Conservation (phyloP, 1,284 basidiomycete species). For the Moniliophthora roreri region DNA sequence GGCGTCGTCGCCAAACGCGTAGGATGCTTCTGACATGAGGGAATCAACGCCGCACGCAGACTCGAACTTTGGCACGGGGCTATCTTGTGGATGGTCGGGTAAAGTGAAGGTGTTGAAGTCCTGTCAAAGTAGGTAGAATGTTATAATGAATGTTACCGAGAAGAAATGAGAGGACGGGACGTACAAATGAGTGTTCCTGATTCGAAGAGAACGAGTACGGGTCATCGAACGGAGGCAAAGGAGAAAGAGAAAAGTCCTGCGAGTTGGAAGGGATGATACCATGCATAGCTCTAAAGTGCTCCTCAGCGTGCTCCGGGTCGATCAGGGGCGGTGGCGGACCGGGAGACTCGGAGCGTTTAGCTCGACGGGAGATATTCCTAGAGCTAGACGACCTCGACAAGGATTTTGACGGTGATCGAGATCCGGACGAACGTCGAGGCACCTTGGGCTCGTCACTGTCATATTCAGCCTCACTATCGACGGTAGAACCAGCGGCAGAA, state of each 20-base stretch:
- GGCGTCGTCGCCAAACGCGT: conserved; percentile 15
- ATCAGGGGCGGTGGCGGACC: conserved; percentile 7
- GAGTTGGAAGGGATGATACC: not conserved
- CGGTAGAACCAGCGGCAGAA: not conserved
- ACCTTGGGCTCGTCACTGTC: not conserved
- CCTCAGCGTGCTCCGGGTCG: conserved; percentile 5
- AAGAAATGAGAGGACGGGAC: conserved; percentile 24
- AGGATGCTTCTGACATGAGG: conserved; percentile 7
- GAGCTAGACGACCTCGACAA: not conserved
- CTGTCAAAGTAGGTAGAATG: conserved; percentile 17
- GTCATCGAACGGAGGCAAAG: not conserved
- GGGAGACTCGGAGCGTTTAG: conserved; percentile 7
- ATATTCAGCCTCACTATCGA: not conserved
- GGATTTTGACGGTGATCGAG: conserved; percentile 1
- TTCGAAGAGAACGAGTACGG: conserved; percentile 30
- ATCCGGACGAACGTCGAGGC: not conserved
- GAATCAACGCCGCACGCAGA: conserved; percentile 21
- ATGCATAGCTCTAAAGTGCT: not conserved
- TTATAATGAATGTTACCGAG: conserved; percentile 10
- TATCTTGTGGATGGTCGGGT: conserved; percentile 26
- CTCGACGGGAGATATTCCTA: not conserved
- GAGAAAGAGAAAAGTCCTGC: not conserved
- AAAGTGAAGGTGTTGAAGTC: conserved; percentile 52
- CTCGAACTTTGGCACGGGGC: conserved; percentile 17
- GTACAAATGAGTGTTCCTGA: conserved; percentile 48